Evolutionary conservation across 306 rosid genomes (phyloP).

Genomic region (Dalbergia cultrata): DNA sequence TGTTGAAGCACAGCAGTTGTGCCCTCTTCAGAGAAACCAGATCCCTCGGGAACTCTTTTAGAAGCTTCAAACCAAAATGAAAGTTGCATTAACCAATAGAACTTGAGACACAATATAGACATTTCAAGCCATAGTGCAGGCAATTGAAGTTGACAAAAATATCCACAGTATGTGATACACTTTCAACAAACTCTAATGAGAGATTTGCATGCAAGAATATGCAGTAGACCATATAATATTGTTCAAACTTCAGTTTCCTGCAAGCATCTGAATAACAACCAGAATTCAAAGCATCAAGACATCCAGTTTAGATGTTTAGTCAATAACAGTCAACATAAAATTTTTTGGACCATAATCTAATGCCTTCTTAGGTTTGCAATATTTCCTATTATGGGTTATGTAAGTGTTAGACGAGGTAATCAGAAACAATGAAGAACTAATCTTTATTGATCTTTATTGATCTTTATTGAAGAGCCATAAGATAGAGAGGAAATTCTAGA

Average conservation of each 20-base stretch:
- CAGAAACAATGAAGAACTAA: too few relatives aligned
- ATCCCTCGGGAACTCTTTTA: conserved; percentile 71
- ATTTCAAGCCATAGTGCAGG: conserved; percentile 25
- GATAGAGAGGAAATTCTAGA: too few relatives aligned
- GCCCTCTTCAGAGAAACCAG: conserved; percentile 68
- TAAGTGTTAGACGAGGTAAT: too few relatives aligned
- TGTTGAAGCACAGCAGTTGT: conserved; percentile 70
- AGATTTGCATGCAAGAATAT: conserved; percentile 10
- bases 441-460: too few relatives aligned
- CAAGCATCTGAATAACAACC: background rate
- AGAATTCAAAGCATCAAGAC: background rate
- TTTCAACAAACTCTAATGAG: background rate
- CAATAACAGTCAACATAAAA: background rate
- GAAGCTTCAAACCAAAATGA: conserved; percentile 56
- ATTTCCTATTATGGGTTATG: background rate
- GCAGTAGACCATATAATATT: conserved; percentile 12
- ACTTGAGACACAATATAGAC: conserved; percentile 7
- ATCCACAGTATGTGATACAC: conserved; percentile 8
- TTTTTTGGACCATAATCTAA: conserved; percentile 12
- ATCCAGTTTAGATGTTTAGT: conserved; percentile 17
- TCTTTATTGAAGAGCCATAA: too few relatives aligned
- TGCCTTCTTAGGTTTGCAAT: conserved; percentile 11
- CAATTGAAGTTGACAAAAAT: conserved; percentile 12
- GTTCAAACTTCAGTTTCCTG: conserved; percentile 33
- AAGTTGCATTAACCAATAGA: conserved; percentile 12